A percentile compares a stretch with the other conserved stretches of the same genome.
Evolutionary conservation across 2,329 filamentous ascomycete species (phyloP).

Genomic region (Kalaharituber pfeilii): DNA sequence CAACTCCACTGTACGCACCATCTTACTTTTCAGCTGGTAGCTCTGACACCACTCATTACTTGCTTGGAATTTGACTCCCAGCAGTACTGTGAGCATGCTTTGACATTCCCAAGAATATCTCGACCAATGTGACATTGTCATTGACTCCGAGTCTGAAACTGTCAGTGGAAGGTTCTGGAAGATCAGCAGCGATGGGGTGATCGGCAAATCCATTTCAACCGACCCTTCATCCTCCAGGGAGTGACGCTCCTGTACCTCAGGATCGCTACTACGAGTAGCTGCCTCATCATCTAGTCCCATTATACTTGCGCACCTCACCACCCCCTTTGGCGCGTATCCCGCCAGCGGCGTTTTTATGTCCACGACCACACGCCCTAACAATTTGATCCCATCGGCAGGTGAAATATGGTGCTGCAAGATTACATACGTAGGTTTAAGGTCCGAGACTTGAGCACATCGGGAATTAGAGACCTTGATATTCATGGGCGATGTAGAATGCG

Average conservation of each 20-base stretch:
- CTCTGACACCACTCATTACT: not conserved
- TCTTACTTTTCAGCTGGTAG: not conserved
- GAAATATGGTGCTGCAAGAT: not conserved
- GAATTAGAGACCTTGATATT: too few relatives aligned
- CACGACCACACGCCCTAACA: not conserved
- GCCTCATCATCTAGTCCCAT: not conserved
- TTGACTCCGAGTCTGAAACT: not conserved
- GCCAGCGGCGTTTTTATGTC: not conserved
- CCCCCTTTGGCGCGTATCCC: not conserved
- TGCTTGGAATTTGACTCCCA: not conserved
- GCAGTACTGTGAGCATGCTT: not conserved
- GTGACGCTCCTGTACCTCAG: not conserved
- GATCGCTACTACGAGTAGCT: not conserved
- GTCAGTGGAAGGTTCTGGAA: not conserved
- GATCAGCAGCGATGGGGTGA: not conserved
- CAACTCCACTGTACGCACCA: not conserved
- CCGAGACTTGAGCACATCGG: too few relatives aligned
- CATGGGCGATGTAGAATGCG: too few relatives aligned
- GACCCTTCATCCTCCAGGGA: not conserved
- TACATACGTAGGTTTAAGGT: not conserved
- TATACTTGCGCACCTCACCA: not conserved
- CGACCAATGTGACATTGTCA: not conserved
- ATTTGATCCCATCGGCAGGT: not conserved
- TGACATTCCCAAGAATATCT: not conserved
- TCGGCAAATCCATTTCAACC: not conserved